Evolutionary conservation across 1,284 basidiomycete genomes (phyloP).

Genomic region (Sporisorium scitamineum): DNA sequence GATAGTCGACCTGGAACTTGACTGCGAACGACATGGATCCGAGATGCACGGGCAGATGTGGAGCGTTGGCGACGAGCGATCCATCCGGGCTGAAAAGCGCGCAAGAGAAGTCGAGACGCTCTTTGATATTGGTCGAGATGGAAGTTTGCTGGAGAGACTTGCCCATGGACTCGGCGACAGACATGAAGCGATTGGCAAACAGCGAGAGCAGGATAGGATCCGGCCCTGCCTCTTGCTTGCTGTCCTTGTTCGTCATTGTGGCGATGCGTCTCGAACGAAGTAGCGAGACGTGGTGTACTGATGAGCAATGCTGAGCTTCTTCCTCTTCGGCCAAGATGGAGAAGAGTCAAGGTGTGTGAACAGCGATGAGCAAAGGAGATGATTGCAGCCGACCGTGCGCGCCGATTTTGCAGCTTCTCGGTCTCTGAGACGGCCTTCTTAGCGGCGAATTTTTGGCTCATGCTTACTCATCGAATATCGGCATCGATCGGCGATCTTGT

Average conservation of each 20-base stretch:
- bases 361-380: background rate
- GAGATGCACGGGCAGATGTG: constrained; percentile 79
- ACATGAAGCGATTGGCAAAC: constrained; percentile 92
- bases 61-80: constrained; percentile 89
- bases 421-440: constrained; percentile 22
- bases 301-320: background rate
- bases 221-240: constrained; percentile 69
- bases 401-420: background rate
- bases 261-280: background rate
- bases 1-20: constrained; percentile 85
- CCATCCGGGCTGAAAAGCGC: constrained; percentile 91
- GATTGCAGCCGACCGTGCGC: constrained; percentile 3
- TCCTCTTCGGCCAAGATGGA: background rate
- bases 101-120: constrained; percentile 86
- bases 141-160: constrained; percentile 85
- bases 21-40: constrained; percentile 77
- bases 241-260: constrained; percentile 10
- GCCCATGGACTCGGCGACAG: constrained; percentile 92
- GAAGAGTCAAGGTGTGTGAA: background rate
- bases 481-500: background rate
- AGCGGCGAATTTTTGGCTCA: constrained; percentile 19
- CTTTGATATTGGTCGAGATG: constrained; percentile 91
- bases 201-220: constrained; percentile 89
- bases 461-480: background rate
- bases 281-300: background rate